These are phyloP conservation scores for Kluyveromyces starmeri DNA, from an alignment of 805 yeast genomes.

Conservation along the genomic window DNA sequence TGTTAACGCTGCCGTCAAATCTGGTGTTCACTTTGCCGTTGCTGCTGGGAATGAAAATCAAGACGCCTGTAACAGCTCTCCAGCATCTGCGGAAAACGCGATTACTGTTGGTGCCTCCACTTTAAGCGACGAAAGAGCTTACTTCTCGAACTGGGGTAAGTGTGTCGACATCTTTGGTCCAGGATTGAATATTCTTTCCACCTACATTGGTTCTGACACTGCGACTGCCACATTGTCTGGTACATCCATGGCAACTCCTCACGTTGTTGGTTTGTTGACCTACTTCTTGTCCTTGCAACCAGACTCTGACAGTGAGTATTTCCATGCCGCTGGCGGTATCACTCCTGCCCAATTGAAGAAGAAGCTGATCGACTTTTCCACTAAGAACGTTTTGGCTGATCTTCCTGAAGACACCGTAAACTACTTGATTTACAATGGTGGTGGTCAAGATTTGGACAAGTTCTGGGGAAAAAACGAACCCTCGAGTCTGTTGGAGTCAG, in stretches of 20 bases:
- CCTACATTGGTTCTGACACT: conserved; percentile 66
- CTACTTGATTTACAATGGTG: conserved; percentile 72
- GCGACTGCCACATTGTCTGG: conserved; percentile 85
- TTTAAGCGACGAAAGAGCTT: conserved; percentile 80
- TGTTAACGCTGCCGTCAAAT: conserved; percentile 79
- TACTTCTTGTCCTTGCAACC: conserved; percentile 86
- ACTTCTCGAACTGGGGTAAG: conserved; percentile 89
- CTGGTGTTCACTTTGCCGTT: conserved; percentile 87
- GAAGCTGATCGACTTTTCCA: conserved; percentile 60
- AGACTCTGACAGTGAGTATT: conserved; percentile 54
- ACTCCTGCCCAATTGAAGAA: conserved; percentile 71
- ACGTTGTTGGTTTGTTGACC: conserved; percentile 83
- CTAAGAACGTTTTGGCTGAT: conserved; percentile 49
- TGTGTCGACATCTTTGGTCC: conserved; percentile 98
- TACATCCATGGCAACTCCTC: conserved; percentile 98
- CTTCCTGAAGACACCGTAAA: conserved; percentile 72
- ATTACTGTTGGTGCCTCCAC: conserved; percentile 95
- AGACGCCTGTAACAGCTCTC: conserved; percentile 88
- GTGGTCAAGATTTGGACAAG: conserved; percentile 57
- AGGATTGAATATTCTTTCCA: conserved; percentile 80
- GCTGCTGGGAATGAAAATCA: conserved; percentile 95
- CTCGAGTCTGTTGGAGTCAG: not conserved
- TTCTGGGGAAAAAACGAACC: conserved; percentile 47
- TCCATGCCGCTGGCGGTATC: conserved; percentile 42
- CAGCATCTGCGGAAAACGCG: conserved; percentile 78